Conservation (phyloP, 2,329 filamentous ascomycete genomes). For the Calonectria ilicicola region DNA sequence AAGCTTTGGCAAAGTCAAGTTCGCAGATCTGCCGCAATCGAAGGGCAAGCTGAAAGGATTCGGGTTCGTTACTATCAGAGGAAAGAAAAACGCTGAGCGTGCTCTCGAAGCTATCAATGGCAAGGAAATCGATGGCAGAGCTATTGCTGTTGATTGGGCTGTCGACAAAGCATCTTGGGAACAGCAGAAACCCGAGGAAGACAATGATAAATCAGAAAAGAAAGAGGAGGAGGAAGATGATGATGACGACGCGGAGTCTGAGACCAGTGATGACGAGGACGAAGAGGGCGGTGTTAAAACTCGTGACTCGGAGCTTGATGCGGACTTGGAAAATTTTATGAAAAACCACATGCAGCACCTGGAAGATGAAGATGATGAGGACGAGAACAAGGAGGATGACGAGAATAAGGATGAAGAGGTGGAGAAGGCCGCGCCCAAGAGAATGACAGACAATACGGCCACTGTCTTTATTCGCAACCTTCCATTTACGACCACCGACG, state of each 20-base stretch:
- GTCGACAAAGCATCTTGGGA: constrained; percentile 93
- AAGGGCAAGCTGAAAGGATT: constrained; percentile 86
- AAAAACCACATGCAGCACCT: constrained; percentile 68
- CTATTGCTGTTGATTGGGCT: constrained; percentile 95
- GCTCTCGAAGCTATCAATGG: constrained; percentile 89
- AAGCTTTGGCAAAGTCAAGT: constrained; percentile 92
- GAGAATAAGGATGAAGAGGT: constrained; percentile 54
- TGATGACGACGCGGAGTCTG: constrained; percentile 48
- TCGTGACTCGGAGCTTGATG: constrained; percentile 56
- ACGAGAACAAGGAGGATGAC: constrained; percentile 58
- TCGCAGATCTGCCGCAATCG: constrained; percentile 84
- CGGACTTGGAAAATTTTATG: constrained; percentile 67
- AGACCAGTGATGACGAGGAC: constrained; percentile 48
- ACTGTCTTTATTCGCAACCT: constrained; percentile 95
- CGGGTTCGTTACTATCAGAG: constrained; percentile 90
- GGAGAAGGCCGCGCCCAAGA: constrained; percentile 43
- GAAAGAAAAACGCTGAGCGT: constrained; percentile 90
- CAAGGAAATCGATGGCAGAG: constrained; percentile 88
- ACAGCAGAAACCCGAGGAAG: constrained; percentile 63
- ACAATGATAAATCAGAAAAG: constrained; percentile 49
- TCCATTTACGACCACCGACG: constrained; percentile 88
- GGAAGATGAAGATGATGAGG: constrained; percentile 67
- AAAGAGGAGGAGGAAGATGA: constrained; percentile 53
- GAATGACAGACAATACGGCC: constrained; percentile 68
- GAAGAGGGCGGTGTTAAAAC: constrained; percentile 49